Evolutionary conservation across 2,329 filamentous ascomycete species (phyloP).

Genomic region (Paraphaeosphaeria minitans): DNA sequence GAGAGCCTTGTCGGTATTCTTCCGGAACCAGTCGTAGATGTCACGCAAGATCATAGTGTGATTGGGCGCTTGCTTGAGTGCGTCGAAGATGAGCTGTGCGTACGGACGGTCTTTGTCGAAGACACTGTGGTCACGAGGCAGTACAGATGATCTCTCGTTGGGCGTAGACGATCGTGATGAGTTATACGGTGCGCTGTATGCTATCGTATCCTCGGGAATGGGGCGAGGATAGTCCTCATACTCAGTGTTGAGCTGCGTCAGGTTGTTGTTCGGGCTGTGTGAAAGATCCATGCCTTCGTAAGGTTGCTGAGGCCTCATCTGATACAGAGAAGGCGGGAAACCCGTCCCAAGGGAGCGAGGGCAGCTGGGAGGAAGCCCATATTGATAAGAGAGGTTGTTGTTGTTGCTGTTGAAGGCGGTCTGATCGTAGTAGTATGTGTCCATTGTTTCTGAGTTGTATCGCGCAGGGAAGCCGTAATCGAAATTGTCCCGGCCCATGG

Average conservation of each 20-base stretch:
- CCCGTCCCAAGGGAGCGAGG: conserved; percentile 33
- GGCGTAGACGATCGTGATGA: conserved; percentile 33
- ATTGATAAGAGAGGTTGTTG: conserved; percentile 27
- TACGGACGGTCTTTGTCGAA: conserved; percentile 68
- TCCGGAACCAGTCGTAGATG: conserved; percentile 87
- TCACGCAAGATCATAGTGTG: conserved; percentile 80
- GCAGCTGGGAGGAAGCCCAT: conserved; percentile 23
- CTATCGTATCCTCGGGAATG: conserved; percentile 23
- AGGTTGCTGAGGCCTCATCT: conserved; percentile 33
- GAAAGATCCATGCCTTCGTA: conserved; percentile 28
- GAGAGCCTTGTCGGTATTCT: conserved; percentile 77
- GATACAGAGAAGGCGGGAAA: conserved; percentile 40
- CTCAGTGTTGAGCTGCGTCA: conserved; percentile 33
- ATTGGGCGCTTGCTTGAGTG: conserved; percentile 69
- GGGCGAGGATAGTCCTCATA: conserved; percentile 27
- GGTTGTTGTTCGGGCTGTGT: conserved; percentile 14
- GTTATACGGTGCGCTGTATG: conserved; percentile 28
- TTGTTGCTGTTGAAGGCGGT: conserved; percentile 31
- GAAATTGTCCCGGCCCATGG: conserved; percentile 18
- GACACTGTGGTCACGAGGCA: conserved; percentile 22
- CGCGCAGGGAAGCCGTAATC: conserved; percentile 19
- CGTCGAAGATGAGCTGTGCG: conserved; percentile 78
- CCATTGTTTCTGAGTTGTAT: conserved; percentile 15
- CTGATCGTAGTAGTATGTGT: conserved; percentile 24
- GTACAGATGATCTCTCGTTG: conserved; percentile 18